A percentile compares a stretch with the other conserved stretches of the same genome.
These are phyloP conservation scores for Mikania micrantha DNA, from an alignment of 129 eudicot species.

Conservation along the genomic window DNA sequence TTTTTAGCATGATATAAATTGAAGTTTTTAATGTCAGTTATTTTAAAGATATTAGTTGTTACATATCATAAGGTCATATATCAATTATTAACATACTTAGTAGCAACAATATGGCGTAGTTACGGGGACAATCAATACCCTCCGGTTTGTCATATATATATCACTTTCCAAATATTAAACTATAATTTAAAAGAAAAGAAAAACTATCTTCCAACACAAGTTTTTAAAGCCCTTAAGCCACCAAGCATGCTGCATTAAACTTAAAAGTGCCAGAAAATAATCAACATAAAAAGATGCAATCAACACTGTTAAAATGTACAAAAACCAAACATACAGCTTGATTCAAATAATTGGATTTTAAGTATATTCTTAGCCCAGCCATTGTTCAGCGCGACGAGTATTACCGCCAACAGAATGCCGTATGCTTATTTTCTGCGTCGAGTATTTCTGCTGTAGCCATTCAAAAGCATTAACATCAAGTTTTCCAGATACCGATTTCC, in stretches of 20 bases:
- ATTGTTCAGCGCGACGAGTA: constrained; percentile 69
- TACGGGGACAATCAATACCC: too few species aligned
- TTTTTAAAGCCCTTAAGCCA: background rate
- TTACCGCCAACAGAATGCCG: constrained; percentile 80
- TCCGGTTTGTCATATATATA: too few species aligned
- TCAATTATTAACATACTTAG: too few species aligned
- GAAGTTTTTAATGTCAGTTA: too few species aligned
- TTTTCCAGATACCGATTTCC: constrained; percentile 89
- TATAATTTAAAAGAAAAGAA: background rate
- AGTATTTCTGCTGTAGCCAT: constrained; percentile 75
- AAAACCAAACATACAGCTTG: background rate
- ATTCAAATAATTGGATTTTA: background rate
- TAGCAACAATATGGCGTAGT: too few species aligned
- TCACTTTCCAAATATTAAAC: background rate
- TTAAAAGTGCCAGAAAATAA: background rate
- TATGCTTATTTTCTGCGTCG: constrained; percentile 87
- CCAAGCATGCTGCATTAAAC: background rate
- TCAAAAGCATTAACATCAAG: constrained; percentile 93
- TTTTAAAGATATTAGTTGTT: too few species aligned
- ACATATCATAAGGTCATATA: too few species aligned
- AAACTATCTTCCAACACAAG: background rate
- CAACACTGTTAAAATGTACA: constrained; percentile 1
- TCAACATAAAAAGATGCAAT: background rate
- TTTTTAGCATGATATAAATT: too few species aligned
- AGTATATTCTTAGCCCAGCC: constrained; percentile 61